Evolutionary conservation across 306 rosid species (phyloP).

Genomic region (Prinsepia uniflora): DNA sequence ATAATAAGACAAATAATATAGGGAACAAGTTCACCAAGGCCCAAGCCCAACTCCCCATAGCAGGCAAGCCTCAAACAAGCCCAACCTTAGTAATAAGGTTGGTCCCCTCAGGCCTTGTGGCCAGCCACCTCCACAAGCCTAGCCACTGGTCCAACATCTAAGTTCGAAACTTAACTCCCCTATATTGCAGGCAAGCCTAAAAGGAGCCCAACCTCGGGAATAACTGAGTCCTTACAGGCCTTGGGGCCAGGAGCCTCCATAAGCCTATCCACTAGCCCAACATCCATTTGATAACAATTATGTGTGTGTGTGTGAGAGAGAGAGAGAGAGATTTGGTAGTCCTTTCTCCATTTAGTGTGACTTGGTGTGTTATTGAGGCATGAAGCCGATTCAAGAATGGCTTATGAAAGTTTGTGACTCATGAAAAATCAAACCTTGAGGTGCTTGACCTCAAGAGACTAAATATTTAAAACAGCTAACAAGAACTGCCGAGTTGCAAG

Average conservation of each 20-base stretch:
- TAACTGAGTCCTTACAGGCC: background rate
- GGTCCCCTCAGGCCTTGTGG: too few relatives aligned
- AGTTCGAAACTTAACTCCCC: background rate
- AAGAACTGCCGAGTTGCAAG: too few relatives aligned
- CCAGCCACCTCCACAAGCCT: too few relatives aligned
- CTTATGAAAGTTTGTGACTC: background rate
- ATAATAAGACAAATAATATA: background rate
- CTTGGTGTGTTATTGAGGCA: background rate
- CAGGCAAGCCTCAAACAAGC: background rate
- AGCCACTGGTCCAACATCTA: too few relatives aligned
- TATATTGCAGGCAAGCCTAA: background rate
- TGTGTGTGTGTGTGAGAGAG: too few relatives aligned
- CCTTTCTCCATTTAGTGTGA: background rate
- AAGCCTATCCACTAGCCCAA: background rate
- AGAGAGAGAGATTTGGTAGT: background rate
- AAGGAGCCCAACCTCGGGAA: background rate
- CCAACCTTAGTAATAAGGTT: background rate
- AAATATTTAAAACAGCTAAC: too few relatives aligned
- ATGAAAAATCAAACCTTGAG: background rate
- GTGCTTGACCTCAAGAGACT: background rate
- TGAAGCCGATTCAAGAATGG: background rate
- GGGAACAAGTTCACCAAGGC: background rate
- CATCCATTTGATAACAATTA: background rate
- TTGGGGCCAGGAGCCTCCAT: background rate
- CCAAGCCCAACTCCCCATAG: background rate